These are phyloP conservation scores for Boletellus deceptivus DNA, from an alignment of 1,284 basidiomycete genomes.

Conservation along the genomic window DNA sequence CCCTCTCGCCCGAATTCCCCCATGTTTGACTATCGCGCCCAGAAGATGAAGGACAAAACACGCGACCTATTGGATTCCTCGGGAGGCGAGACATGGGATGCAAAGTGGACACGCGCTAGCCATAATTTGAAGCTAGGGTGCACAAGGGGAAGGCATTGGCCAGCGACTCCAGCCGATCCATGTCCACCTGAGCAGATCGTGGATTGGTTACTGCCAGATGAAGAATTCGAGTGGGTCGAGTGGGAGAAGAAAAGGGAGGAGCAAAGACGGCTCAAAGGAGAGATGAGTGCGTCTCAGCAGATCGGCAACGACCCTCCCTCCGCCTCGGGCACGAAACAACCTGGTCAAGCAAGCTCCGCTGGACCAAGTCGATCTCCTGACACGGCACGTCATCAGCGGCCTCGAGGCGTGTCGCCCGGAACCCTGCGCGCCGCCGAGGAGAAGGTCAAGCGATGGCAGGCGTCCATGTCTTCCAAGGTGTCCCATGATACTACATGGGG, in stretches of 20 bases:
- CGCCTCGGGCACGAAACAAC: constrained; percentile 9
- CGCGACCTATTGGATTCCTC: constrained; percentile 13
- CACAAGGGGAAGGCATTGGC: constrained; percentile 26
- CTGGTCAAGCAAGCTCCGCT: constrained; percentile 1
- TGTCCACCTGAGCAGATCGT: constrained; percentile 10
- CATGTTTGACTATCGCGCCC: constrained; percentile 20
- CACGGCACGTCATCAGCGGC: neutral
- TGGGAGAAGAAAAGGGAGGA: constrained; percentile 32
- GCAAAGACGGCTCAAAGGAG: constrained; percentile 16
- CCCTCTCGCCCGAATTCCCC: constrained; percentile 30
- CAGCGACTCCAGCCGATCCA: constrained; percentile 1
- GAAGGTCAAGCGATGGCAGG: constrained; percentile 34
- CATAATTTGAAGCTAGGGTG: constrained; percentile 33
- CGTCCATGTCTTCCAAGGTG: constrained; percentile 17
- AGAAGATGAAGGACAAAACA: constrained; percentile 25
- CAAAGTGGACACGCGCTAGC: constrained; percentile 28
- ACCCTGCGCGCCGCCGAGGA: constrained; percentile 28
- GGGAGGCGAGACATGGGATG: constrained; percentile 14
- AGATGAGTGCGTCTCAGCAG: constrained; percentile 18
- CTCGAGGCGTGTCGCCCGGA: constrained; percentile 15
- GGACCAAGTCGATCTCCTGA: neutral
- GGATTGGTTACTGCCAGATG: constrained; percentile 35
- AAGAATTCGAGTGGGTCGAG: constrained; percentile 34
- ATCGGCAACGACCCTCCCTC: neutral
- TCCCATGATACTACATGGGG: constrained; percentile 1